Percentiles rank a stretch among this genome's conserved stretches.
Conservation (phyloP, 2,329 filamentous ascomycete genomes). For the Monosporascus sp. region DNA sequence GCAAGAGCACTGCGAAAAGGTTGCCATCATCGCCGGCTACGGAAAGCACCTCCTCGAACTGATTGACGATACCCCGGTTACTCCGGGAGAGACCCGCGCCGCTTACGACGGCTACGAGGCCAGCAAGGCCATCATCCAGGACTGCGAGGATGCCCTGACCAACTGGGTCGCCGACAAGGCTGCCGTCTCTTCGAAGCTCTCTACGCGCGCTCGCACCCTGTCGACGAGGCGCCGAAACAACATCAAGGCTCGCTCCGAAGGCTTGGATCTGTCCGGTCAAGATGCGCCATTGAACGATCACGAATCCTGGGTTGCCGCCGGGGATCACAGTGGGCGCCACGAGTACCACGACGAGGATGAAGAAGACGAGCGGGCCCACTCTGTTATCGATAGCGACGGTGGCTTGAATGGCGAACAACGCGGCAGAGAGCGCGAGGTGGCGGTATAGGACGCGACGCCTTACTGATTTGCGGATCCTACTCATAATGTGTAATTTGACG, state of each 20-base stretch:
- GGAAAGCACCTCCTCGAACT: slow-evolving; percentile 98
- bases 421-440: slow-evolving; percentile 19
- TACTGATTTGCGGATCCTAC: not conserved
- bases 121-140: slow-evolving; percentile 97
- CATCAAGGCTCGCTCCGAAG: slow-evolving; percentile 60
- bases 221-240: slow-evolving; percentile 78
- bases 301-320: slow-evolving; percentile 79
- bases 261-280: slow-evolving; percentile 76
- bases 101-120: slow-evolving; percentile 98
- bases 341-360: slow-evolving; percentile 60
- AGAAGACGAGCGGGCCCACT: slow-evolving; percentile 55
- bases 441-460: slow-evolving; percentile 1
- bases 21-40: slow-evolving; percentile 95
- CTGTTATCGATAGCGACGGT: slow-evolving; percentile 45
- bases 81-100: slow-evolving; percentile 89
- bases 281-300: slow-evolving; percentile 72
- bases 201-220: slow-evolving; percentile 78
- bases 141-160: slow-evolving; percentile 94
- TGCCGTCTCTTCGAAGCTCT: slow-evolving; percentile 80
- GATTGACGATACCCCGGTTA: slow-evolving; percentile 93
- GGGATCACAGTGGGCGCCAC: slow-evolving; percentile 49
- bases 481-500: slow-evolving; percentile 25
- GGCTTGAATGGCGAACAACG: slow-evolving; percentile 50
- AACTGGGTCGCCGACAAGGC: slow-evolving; percentile 95
- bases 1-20: slow-evolving; percentile 95